Percentiles rank a stretch among this genome's conserved stretches.
These are phyloP conservation scores for Trypanosoma brucei DNA, from an alignment of 208 protist species.

Conservation along the genomic window DNA sequence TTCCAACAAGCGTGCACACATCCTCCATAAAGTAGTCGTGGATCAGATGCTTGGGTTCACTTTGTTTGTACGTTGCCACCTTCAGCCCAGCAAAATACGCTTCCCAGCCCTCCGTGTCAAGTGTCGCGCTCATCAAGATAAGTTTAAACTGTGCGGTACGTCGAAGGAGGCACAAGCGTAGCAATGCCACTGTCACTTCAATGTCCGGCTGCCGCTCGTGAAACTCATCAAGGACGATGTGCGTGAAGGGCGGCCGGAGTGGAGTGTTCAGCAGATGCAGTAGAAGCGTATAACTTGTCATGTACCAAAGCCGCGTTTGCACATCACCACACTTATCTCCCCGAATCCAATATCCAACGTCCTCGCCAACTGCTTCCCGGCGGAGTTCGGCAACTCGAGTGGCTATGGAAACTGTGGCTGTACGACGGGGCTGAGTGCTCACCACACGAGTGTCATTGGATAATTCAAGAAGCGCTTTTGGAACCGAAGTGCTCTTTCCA, in stretches of 20 bases:
- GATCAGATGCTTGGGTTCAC: slow-evolving; percentile 50
- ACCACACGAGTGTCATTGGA: slow-evolving; percentile 23
- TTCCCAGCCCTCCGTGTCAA: slow-evolving; percentile 65
- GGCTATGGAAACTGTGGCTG: slow-evolving; percentile 30
- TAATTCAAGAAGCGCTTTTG: slow-evolving; percentile 33
- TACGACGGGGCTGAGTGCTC: slow-evolving; percentile 26
- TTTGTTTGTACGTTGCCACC: slow-evolving; percentile 35
- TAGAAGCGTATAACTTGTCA: slow-evolving; percentile 46
- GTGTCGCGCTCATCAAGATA: slow-evolving; percentile 96
- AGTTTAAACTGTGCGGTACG: slow-evolving; percentile 85
- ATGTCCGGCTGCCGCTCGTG: slow-evolving; percentile 87
- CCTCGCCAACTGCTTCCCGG: slow-evolving; percentile 27
- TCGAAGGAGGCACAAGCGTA: slow-evolving; percentile 35
- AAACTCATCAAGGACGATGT: slow-evolving; percentile 76
- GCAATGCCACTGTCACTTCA: slow-evolving; percentile 63
- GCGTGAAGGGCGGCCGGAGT: slow-evolving; percentile 35
- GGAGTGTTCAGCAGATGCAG: slow-evolving; percentile 28
- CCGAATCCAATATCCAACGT: slow-evolving; percentile 37
- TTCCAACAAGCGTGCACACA: slow-evolving; percentile 27
- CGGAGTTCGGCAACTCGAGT: slow-evolving; percentile 19
- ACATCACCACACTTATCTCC: slow-evolving; percentile 37
- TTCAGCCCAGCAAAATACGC: slow-evolving; percentile 69
- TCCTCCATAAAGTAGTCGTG: slow-evolving; percentile 89
- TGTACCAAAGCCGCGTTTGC: slow-evolving; percentile 44
- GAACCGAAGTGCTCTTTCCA: slow-evolving; percentile 36